Evolutionary conservation across 305 asterid species (phyloP).

Genomic region (Fraxinus dipetala): DNA sequence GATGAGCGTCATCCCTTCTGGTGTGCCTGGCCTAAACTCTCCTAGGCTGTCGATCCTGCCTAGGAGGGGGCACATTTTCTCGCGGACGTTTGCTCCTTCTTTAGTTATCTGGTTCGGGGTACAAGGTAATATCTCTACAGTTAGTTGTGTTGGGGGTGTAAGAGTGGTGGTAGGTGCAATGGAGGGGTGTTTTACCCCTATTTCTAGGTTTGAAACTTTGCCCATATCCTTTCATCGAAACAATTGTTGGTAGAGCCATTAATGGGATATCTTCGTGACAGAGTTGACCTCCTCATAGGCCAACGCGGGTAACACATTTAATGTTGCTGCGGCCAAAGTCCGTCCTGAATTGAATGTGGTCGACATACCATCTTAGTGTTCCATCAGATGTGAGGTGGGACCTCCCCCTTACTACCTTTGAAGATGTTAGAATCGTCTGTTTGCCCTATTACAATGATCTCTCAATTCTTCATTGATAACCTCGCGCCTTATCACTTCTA

Average conservation of each 20-base stretch:
- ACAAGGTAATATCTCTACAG: too few species aligned
- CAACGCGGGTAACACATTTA: not conserved
- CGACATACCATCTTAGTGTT: not conserved
- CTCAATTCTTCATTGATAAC: not conserved
- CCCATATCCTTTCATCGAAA: not conserved
- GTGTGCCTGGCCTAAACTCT: not conserved
- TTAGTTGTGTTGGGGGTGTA: too few species aligned
- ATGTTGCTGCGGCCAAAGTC: not conserved
- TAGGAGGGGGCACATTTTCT: too few species aligned
- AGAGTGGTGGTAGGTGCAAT: too few species aligned
- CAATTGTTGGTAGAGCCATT: not conserved
- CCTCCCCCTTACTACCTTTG: not conserved
- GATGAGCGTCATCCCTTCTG: not conserved
- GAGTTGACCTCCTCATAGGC: not conserved
- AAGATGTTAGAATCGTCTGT: not conserved
- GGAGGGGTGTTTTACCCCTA: not conserved
- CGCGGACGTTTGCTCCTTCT: too few species aligned
- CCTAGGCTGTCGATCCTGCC: not conserved
- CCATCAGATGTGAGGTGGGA: not conserved
- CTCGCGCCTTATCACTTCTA: not conserved
- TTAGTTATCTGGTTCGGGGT: too few species aligned
- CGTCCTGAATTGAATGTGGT: not conserved
- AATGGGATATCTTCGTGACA: not conserved
- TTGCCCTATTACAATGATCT: not conserved
- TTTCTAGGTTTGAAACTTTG: not conserved